Conservation (phyloP, 2,329 filamentous ascomycete genomes). For the Massarina eburnea region DNA sequence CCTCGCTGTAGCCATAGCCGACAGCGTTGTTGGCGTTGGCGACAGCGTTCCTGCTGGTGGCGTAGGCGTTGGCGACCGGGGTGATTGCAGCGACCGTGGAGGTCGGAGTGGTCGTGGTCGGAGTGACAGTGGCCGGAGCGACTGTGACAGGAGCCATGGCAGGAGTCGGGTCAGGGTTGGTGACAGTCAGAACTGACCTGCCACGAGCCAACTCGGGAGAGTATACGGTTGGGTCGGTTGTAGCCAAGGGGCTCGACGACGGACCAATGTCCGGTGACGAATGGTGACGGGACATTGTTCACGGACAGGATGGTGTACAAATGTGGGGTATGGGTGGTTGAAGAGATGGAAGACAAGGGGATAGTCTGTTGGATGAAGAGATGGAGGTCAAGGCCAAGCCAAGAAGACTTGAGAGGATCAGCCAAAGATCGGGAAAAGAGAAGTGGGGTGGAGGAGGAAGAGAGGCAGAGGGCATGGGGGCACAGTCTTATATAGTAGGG, state of each 20-base stretch:
- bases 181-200: slow-evolving; percentile 7
- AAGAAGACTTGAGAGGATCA: background rate
- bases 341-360: slow-evolving; percentile 2
- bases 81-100: no score
- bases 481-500: slow-evolving; percentile 14
- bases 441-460: slow-evolving; percentile 14
- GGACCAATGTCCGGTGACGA: slow-evolving; percentile 23
- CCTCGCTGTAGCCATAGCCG: no score
- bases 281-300: slow-evolving; percentile 21
- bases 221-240: slow-evolving; percentile 32
- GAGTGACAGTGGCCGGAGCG: no score
- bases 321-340: background rate
- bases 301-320: slow-evolving; percentile 10
- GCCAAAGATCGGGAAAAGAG: slow-evolving; percentile 4
- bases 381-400: slow-evolving; percentile 18
- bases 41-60: no score
- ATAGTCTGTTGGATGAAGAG: background rate
- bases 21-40: no score
- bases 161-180: slow-evolving; percentile 8
- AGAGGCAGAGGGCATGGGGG: slow-evolving; percentile 15
- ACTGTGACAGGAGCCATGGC: no score
- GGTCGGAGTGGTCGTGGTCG: no score
- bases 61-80: no score
- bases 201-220: slow-evolving; percentile 27
- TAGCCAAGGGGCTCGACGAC: slow-evolving; percentile 27